Evolutionary conservation across 495 filamentous ascomycete species (phyloP).

Genomic region (Podospora conica): DNA sequence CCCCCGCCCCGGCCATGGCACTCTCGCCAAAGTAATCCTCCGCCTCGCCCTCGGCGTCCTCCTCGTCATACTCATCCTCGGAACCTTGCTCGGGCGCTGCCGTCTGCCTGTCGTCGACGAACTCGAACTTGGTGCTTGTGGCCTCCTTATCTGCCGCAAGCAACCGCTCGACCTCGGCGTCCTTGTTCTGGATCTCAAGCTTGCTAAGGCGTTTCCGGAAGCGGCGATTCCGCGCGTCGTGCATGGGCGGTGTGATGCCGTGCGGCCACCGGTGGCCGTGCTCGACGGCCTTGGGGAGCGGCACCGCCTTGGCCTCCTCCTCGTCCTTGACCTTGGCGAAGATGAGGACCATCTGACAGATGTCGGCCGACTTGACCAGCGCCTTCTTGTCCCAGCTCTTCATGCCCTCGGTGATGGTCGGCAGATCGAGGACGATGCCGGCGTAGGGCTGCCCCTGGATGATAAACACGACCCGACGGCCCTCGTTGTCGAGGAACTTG

Average conservation of each 20-base stretch:
- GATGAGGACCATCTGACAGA: constrained; percentile 91
- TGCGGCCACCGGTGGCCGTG: constrained; percentile 77
- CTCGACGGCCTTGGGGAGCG: constrained; percentile 59
- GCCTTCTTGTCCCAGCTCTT: constrained; percentile 91
- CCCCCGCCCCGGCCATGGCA: constrained; percentile 37
- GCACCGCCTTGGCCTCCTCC: constrained; percentile 59
- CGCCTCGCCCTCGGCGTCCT: constrained; percentile 54
- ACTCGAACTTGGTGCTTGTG: constrained; percentile 49
- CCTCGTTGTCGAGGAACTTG: constrained; percentile 70
- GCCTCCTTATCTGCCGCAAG: constrained; percentile 63
- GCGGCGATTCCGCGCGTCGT: constrained; percentile 73
- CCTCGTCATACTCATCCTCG: constrained; percentile 51
- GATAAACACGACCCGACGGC: constrained; percentile 63
- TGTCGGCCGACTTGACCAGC: constrained; percentile 90
- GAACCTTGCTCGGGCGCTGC: constrained; percentile 42
- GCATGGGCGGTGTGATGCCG: constrained; percentile 87
- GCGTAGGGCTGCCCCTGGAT: constrained; percentile 70
- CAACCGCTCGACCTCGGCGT: constrained; percentile 72
- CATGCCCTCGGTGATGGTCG: constrained; percentile 88
- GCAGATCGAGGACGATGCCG: constrained; percentile 77
- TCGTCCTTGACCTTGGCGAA: constrained; percentile 65
- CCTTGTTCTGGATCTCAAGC: constrained; percentile 81
- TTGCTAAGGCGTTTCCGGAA: constrained; percentile 80
- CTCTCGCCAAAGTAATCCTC: constrained; percentile 41
- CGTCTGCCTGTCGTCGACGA: constrained; percentile 58